phyloP scores from a whole-genome alignment of 805 yeast species.

The Saturnispora gosingensis region DNA sequence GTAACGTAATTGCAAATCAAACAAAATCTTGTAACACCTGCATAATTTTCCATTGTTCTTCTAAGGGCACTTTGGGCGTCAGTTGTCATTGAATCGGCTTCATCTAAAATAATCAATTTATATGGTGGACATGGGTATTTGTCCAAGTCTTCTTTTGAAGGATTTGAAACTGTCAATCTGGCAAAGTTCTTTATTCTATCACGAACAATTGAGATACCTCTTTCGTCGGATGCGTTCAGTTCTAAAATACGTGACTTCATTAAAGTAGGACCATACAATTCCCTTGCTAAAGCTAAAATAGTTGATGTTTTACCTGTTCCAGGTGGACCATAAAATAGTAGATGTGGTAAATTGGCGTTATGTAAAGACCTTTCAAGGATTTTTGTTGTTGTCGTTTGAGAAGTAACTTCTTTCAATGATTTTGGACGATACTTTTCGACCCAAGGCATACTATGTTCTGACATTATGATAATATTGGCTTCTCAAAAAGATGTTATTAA shows the following conservation, averaged over 20 bases:
- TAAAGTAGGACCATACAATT: slow-evolving; percentile 65
- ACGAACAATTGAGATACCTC: slow-evolving; percentile 83
- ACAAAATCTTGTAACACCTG: slow-evolving; percentile 87
- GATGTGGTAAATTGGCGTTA: slow-evolving; percentile 81
- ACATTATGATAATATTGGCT: neutral
- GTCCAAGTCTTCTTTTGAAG: slow-evolving; percentile 54
- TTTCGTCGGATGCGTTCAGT: slow-evolving; percentile 82
- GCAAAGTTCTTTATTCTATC: slow-evolving; percentile 84
- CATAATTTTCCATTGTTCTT: slow-evolving; percentile 87
- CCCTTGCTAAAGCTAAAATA: slow-evolving; percentile 71
- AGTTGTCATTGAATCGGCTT: slow-evolving; percentile 97
- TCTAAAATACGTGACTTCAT: slow-evolving; percentile 68
- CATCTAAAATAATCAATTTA: slow-evolving; percentile 85
- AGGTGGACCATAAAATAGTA: slow-evolving; percentile 90
- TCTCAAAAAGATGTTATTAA: neutral
- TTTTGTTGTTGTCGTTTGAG: slow-evolving; percentile 83
- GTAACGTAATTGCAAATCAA: slow-evolving; percentile 94
- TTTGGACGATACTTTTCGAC: slow-evolving; percentile 93
- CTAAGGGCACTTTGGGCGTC: slow-evolving; percentile 95
- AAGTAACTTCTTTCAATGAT: slow-evolving; percentile 74
- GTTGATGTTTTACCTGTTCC: slow-evolving; percentile 93
- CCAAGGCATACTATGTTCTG: slow-evolving; percentile 57
- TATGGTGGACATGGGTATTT: slow-evolving; percentile 95
- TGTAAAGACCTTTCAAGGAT: slow-evolving; percentile 72
- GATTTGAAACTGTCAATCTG: slow-evolving; percentile 72